phyloP scores from a whole-genome alignment of 768 basidiomycete genomes.

The Mycena haematopus region DNA sequence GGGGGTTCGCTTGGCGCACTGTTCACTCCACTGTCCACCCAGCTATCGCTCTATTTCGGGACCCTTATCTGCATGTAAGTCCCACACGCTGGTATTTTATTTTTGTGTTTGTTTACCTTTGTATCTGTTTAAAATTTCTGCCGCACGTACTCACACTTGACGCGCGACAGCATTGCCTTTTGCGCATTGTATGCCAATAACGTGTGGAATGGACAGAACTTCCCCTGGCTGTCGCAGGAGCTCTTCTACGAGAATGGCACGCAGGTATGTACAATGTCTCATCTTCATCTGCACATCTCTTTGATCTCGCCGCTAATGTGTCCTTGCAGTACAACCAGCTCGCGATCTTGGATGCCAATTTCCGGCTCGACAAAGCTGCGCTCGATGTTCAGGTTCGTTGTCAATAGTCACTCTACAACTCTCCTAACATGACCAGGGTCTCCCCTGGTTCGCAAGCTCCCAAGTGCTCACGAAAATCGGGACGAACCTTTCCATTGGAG shows the following conservation, averaged over 20 bases:
- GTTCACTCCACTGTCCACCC: conserved; percentile 63
- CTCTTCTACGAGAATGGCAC: conserved; percentile 61
- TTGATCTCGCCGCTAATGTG: no score
- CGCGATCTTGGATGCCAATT: conserved; percentile 57
- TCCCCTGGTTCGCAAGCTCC: conserved; percentile 55
- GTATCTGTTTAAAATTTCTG: no score
- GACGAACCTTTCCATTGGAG: conserved; percentile 46
- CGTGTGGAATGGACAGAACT: conserved; percentile 61
- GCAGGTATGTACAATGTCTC: no score
- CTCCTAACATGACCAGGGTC: conserved; percentile 35
- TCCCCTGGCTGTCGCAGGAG: conserved; percentile 63
- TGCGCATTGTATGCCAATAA: conserved; percentile 54
- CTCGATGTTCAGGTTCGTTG: conserved; percentile 49
- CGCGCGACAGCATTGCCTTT: conserved; percentile 46
- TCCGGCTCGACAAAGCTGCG: conserved; percentile 52
- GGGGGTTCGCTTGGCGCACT: conserved; percentile 53
- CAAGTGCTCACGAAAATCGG: conserved; percentile 51
- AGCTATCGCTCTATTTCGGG: conserved; percentile 57
- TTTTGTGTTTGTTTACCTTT: no score
- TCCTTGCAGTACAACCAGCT: conserved; percentile 51
- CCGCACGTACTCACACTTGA: neutral
- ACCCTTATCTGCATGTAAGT: conserved; percentile 60
- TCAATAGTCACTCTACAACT: neutral
- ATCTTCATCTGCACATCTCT: no score
- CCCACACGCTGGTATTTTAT: no score